Base-by-base conservation (phyloP, 345 rosid genomes). In the Abelmoschus esculentus region DNA sequence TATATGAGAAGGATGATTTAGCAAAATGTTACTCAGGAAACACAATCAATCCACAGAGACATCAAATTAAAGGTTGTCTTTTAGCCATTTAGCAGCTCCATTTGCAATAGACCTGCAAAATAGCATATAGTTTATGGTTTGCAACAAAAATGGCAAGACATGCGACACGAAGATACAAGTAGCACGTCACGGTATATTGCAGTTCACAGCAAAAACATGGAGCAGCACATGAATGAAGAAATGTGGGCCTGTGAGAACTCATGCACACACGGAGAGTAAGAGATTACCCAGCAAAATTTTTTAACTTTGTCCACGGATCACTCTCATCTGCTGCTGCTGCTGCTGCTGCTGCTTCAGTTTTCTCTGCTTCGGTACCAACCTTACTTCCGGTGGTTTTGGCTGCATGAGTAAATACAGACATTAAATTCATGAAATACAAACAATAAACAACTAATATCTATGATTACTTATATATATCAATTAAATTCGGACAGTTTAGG, bases 41-140 rank as follows among this genome's bases (percentile, higher is more conserved):
- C 4, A 22, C 50, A 46, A 11, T 14, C 26, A 47, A 32, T 22
- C 26, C 26, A 22, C 26, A 22, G 26, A 22, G 26, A 22, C 26
- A 1, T 22, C 26, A 22, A 22, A 22, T 72, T 87, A 93, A 32
- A 93, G 85, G 84, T 89, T 89, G 83, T 89, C 95, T 82, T 83
- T 87, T 77, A 91, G 79, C 98, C 98, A 91, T 75, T 89, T 91
- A 67, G 79, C 67, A 73, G 86, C 96, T 74, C 95, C 95, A 82
- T 83, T 82, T 66, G 83, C 91, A 5, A 81, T 81, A 11, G 89
- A 80, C 83, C 98, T 93, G 90, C 80, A 76, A 70, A 69, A 18
- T 49, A 34, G 28, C 44, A 52, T n/a, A n/a, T n/a, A n/a, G n/a
- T n/a, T n/a, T n/a, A n/a, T n/a, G n/a, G n/a, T n/a, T n/a, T n/a